These are phyloP conservation scores for Cornus kousa DNA, from an alignment of 148 eudicot species.

Conservation along the genomic window DNA sequence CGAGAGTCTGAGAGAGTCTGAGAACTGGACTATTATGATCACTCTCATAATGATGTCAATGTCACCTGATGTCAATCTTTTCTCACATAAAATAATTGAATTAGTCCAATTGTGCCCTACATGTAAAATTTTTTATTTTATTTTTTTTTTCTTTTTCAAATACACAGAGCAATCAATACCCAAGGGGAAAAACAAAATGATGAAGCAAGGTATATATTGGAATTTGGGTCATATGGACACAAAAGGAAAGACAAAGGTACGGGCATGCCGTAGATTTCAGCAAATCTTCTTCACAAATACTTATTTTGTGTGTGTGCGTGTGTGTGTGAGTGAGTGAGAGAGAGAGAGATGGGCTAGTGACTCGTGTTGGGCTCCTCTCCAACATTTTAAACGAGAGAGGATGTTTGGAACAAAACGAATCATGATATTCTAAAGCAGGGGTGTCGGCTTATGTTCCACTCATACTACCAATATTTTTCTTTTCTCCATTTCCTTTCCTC, in stretches of 20 bases:
- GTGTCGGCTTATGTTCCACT: conserved; percentile 15
- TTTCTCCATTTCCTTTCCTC: not conserved
- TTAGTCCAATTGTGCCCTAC: too few species aligned
- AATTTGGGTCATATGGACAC: not conserved
- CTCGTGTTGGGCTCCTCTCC: conserved; percentile 32
- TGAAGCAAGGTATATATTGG: not conserved
- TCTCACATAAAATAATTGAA: too few species aligned
- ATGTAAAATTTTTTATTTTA: too few species aligned
- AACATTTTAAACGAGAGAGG: conserved; percentile 30
- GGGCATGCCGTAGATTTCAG: conserved; percentile 29
- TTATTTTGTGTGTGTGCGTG: conserved; percentile 6
- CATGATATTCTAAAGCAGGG: conserved; percentile 14
- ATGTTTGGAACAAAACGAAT: conserved; percentile 11
- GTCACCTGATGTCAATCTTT: too few species aligned
- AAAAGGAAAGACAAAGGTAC: conserved; percentile 28
- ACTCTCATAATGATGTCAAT: too few species aligned
- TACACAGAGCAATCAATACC: too few species aligned
- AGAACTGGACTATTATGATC: too few species aligned
- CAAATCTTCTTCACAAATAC: conserved; percentile 11
- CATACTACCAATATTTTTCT: not conserved
- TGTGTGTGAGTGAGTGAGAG: conserved; percentile 8
- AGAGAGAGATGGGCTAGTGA: not conserved
- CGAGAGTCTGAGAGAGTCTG: too few species aligned
- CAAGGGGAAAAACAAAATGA: not conserved
- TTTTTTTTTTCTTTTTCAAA: too few species aligned